Conservation (phyloP, 164 flowering plant genomes). For the Stephania yunnanensis region DNA sequence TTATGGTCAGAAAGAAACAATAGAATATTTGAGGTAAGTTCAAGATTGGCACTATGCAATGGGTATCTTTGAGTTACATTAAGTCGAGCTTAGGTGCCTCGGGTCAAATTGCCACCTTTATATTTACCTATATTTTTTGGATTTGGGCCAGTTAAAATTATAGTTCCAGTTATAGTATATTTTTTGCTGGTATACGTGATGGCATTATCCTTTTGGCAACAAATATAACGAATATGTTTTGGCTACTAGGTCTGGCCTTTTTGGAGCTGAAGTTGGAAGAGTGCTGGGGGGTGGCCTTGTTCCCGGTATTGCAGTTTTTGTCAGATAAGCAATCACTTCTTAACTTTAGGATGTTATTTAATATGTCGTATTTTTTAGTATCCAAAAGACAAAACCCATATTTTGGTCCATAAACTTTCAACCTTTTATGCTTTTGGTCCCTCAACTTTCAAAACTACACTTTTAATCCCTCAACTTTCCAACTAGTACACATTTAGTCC, state of each 20-base stretch:
- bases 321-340: neutral
- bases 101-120: no score
- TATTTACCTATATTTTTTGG: no score
- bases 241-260: conserved; percentile 53
- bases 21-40: no score
- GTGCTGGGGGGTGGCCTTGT: conserved; percentile 99
- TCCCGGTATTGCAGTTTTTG: conserved; percentile 49
- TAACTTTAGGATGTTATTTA: neutral
- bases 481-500: neutral
- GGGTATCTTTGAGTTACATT: no score
- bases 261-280: conserved; percentile 82
- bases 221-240: conserved; percentile 6
- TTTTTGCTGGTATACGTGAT: neutral
- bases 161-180: no score
- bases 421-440: neutral
- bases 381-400: neutral
- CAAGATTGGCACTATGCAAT: no score
- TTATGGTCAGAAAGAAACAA: no score
- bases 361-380: neutral
- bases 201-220: neutral
- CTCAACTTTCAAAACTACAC: neutral
- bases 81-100: no score
- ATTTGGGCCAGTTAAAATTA: no score
- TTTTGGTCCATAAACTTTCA: neutral
- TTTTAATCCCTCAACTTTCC: neutral